Conservation (phyloP, 2,329 filamentous ascomycete species). For the Shiraia bambusicola region DNA sequence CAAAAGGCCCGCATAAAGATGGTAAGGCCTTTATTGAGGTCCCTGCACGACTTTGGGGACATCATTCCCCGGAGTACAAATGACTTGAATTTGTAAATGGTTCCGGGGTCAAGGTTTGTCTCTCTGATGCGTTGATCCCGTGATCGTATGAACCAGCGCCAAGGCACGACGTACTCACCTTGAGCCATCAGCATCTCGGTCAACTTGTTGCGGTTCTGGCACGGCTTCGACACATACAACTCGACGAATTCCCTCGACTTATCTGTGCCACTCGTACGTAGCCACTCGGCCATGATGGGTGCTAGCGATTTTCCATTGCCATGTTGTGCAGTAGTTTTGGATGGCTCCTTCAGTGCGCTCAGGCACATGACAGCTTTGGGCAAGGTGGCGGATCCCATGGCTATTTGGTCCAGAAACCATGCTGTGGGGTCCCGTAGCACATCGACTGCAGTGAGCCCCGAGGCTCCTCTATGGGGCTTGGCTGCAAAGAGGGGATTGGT, state of each 20-base stretch:
- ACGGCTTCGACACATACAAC: no score
- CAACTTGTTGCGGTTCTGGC: no score
- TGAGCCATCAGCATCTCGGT: constrained; percentile 27
- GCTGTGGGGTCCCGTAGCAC: constrained; percentile 42
- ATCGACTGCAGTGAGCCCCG: constrained; percentile 28
- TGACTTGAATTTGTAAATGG: constrained; percentile 20
- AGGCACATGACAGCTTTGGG: constrained; percentile 44
- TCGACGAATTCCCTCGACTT: constrained; percentile 31
- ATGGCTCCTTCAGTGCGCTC: constrained; percentile 28
- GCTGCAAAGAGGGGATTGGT: constrained; percentile 53
- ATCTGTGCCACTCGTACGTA: constrained; percentile 32
- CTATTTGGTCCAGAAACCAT: constrained; percentile 46
- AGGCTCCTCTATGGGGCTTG: constrained; percentile 28
- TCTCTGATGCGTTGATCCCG: constrained; percentile 20
- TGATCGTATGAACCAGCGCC: constrained; percentile 33
- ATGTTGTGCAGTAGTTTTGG: constrained; percentile 4
- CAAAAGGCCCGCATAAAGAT: constrained; percentile 29
- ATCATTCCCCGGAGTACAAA: constrained; percentile 30
- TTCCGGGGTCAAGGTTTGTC: constrained; percentile 13
- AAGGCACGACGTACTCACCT: constrained; percentile 22
- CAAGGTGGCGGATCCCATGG: constrained; percentile 42
- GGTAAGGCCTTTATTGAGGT: constrained; percentile 20
- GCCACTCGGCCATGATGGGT: constrained; percentile 30
- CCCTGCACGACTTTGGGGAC: constrained; percentile 9
- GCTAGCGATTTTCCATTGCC: constrained; percentile 16